Conservation (phyloP, 805 yeast species). For the Zygoascus biomembranicola region DNA sequence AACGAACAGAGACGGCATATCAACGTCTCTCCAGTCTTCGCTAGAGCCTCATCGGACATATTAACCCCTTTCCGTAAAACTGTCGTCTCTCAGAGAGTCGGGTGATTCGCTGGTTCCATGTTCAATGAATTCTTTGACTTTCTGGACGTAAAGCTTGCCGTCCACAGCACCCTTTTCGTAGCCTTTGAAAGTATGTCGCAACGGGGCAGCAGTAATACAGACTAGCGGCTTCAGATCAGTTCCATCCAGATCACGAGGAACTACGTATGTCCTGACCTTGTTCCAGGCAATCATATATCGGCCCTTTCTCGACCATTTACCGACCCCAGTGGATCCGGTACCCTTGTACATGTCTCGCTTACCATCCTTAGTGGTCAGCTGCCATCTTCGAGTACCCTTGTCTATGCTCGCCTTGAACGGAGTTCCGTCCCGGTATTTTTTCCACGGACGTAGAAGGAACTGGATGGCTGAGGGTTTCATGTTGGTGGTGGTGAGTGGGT, state of each 20-base stretch:
- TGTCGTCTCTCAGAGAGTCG: slow-evolving; percentile 5
- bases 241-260: slow-evolving; percentile 43
- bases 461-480: slow-evolving; percentile 31
- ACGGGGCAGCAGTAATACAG: slow-evolving; percentile 61
- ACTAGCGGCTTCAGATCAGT: slow-evolving; percentile 66
- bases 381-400: slow-evolving; percentile 68
- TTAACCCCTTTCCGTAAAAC: slow-evolving; percentile 11
- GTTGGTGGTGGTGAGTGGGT: background rate
- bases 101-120: slow-evolving; percentile 43
- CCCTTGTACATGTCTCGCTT: slow-evolving; percentile 93
- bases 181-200: slow-evolving; percentile 61
- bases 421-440: slow-evolving; percentile 72
- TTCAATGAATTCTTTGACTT: slow-evolving; percentile 67
- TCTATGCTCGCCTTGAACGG: slow-evolving; percentile 74
- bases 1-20: no score
- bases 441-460: slow-evolving; percentile 79
- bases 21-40: no score
- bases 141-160: slow-evolving; percentile 61
- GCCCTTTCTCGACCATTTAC: slow-evolving; percentile 67
- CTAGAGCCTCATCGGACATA: no score
- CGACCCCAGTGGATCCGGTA: slow-evolving; percentile 91
- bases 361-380: slow-evolving; percentile 88
- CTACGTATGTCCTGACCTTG: slow-evolving; percentile 85
- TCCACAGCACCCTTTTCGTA: slow-evolving; percentile 65
- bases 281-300: slow-evolving; percentile 71